Conservation (phyloP, 345 rosid genomes). For the Brassica cretica region DNA sequence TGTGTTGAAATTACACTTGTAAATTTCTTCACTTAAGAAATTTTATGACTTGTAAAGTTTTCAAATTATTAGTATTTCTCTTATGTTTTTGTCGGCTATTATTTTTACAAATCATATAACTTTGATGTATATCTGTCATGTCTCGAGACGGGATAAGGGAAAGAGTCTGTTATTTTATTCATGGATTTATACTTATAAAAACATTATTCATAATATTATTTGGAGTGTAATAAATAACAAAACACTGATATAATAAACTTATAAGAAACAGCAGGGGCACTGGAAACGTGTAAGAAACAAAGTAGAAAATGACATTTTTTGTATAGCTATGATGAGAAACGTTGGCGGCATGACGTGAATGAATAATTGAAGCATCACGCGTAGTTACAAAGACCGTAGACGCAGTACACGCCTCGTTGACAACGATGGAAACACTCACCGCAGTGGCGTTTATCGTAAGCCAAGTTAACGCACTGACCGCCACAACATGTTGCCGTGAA, state of each 20-base stretch:
- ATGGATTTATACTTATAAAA: no score
- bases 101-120: no score
- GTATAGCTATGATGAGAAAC: constrained; percentile 36
- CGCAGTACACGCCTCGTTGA: constrained; percentile 41
- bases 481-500: constrained; percentile 64
- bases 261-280: background rate
- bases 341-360: background rate
- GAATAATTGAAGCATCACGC: constrained; percentile 41
- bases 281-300: constrained; percentile 21
- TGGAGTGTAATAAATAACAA: no score
- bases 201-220: no score
- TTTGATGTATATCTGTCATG: no score
- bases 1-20: no score
- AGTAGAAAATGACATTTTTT: constrained; percentile 16
- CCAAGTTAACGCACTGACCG: constrained; percentile 59
- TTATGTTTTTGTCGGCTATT: no score
- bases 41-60: no score
- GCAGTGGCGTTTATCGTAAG: constrained; percentile 70
- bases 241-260: background rate
- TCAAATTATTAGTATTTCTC: no score
- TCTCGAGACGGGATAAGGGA: no score
- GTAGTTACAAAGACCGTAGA: constrained; percentile 71
- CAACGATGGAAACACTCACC: constrained; percentile 70
- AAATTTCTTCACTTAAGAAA: no score
- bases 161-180: no score